Evolutionary conservation across 169 alveolate genomes (phyloP), one percentile per base, ranked within the genome.

Genomic region (Plasmodium sp.): DNA sequence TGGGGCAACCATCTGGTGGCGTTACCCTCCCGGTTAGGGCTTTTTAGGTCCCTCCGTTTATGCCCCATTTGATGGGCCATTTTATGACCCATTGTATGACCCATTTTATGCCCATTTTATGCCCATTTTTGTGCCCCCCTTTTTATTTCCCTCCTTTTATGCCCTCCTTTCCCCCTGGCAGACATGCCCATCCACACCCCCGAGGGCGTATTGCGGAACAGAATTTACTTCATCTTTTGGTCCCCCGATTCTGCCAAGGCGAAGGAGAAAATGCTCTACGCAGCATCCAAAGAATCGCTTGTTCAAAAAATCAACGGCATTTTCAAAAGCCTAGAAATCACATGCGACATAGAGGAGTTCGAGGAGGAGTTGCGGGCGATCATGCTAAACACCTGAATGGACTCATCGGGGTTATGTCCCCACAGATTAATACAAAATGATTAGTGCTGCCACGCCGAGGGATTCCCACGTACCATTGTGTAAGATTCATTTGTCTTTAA

Each of bases 131-230:
- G n/a, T n/a, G n/a, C n/a, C n/a, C n/a, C n/a, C 39, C 36, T 36
- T 33, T 27, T 36, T 18, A 43, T 67, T 2, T 1, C 12, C 18
- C 18, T 83, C 33, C 22, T 67, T 54, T 39, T 54, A 27, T 45
- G 7, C 39, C 34, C 31, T 0, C 48, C 48, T 85, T 73, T 5
- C 5, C 7, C n/a, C 51, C 39, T 33, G 54, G 39, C 43, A 90
- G 94, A 90, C 62, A 90, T 90, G 91, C 94, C 94, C 39, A 67
- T 90, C 51, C 71, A 80, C 34, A 90, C 94, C 22, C 94, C 94
- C 80, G 94, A 90, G 36, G 94, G 94, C 34, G 94, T 90, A 39
- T 34, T 90, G 62, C 14, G 94, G 36, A 81, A 90, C 72, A 90
- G 83, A 80, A 90, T 90, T n/a, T 90, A 90, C 73, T 90, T 90